These are phyloP conservation scores for Aspergillus viridinutans DNA, from an alignment of 2,329 filamentous ascomycete genomes.

Conservation along the genomic window DNA sequence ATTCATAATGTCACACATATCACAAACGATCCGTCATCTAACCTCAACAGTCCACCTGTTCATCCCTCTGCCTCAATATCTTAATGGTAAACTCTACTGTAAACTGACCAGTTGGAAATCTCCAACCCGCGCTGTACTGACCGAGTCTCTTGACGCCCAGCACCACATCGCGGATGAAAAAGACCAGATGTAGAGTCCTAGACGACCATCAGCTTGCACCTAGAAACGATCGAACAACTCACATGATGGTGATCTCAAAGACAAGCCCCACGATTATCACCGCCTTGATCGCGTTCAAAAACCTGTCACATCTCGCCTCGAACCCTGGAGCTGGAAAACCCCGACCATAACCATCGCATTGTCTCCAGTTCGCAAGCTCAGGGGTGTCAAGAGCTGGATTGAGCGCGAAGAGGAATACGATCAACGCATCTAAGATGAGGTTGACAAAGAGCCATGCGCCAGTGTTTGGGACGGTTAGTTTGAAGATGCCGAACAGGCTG, in stretches of 20 bases:
- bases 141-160: background rate
- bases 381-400: rapidly evolving
- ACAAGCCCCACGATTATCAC: background rate
- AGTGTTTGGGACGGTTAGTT: background rate
- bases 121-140: background rate
- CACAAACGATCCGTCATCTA: no score
- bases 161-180: background rate
- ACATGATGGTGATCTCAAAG: background rate
- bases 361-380: background rate
- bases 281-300: background rate
- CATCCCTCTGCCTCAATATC: background rate
- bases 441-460: background rate
- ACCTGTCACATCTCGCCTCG: background rate
- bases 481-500: background rate
- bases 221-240: background rate
- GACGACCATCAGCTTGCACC: background rate
- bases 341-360: background rate
- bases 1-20: no score
- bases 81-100: background rate
- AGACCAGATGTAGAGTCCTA: background rate
- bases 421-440: background rate
- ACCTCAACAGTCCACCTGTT: no score
- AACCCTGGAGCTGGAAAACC: background rate
- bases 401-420: background rate
- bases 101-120: background rate